Evolutionary conservation across 495 filamentous ascomycete genomes (phyloP), one percentile per base, ranked within the genome.

Genomic region (Gamarada debralockiae): DNA sequence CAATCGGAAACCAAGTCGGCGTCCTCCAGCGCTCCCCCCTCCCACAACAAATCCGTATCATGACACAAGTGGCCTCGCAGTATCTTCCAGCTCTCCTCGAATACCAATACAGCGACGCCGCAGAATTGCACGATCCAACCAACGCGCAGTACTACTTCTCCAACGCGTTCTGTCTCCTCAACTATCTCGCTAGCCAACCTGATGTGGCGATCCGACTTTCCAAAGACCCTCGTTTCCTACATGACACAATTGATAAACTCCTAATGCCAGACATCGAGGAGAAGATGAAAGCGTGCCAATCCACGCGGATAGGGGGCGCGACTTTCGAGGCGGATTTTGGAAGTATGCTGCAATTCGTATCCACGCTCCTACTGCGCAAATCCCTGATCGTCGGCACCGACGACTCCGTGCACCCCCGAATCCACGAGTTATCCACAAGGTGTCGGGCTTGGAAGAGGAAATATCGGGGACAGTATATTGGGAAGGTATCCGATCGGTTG

Each of bases 21-120:
- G 22, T 41, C 14, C 48, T 51, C 15, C 48, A 51, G 31, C 38
- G 38, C 34, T 25, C 36, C 23, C 48, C 48, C 1, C 13, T 27
- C 12, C 7, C 6, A 20, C 8, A 12, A n/a, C 48, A 51, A 41
- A 27, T n/a, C 14, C 48, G 38, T 1, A 41, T 41, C 14, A 51
- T 51, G 48, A 10, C 48, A 13, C 48, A 51, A 51, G 29, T 51
- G 17, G 9, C 48, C 22, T 51, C 48, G 7, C 48, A 51, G 29
- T 51, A 41, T 22, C 48, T 51, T n/a, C 1, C 5, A 3, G 22
- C 34, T 5, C 37, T 51, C 14, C 20, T 51, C 1, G 20, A 41
- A 24, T 51, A 51, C 22, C 36, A 51, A 51, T 41, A 14, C 37
- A 51, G 48, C 36, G 20, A 24, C 20, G 48, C 36, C 2, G 20